Evolutionary conservation across 1,284 basidiomycete genomes (phyloP).

Genomic region (Leccinum subspadiceum): DNA sequence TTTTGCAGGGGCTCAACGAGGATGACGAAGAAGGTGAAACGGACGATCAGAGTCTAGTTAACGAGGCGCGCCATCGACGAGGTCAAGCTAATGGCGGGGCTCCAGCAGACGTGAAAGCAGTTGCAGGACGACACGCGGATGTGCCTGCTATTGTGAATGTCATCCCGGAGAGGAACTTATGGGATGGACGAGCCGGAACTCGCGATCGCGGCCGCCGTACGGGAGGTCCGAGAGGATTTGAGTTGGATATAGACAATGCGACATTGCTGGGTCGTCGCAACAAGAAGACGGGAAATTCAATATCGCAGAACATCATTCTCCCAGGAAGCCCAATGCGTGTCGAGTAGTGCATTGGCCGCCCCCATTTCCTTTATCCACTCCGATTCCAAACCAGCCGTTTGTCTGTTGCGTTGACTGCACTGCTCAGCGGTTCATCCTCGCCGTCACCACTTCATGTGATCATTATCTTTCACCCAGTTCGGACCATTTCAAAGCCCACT

Average conservation of each 20-base stretch:
- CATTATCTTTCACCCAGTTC: not conserved
- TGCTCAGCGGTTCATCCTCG: not conserved
- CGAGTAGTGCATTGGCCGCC: conserved; percentile 10
- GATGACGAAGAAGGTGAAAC: conserved; percentile 68
- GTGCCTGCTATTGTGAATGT: conserved; percentile 15
- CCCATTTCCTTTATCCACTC: not conserved
- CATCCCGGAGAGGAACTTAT: conserved; percentile 33
- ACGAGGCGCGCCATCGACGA: conserved; percentile 49
- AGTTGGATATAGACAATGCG: conserved; percentile 81
- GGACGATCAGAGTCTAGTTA: conserved; percentile 48
- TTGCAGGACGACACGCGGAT: conserved; percentile 39
- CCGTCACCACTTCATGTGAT: not conserved
- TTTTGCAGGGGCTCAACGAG: conserved; percentile 87
- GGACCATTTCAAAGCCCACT: not conserved
- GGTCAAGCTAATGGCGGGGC: conserved; percentile 35
- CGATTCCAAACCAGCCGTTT: not conserved
- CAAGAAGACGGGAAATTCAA: conserved; percentile 41
- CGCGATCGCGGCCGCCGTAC: conserved; percentile 55
- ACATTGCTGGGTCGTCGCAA: conserved; percentile 79
- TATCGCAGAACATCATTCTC: conserved; percentile 33
- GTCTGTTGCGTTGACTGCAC: not conserved
- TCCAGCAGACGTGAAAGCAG: conserved; percentile 35
- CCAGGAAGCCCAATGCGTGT: conserved; percentile 43
- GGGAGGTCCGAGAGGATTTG: conserved; percentile 51
- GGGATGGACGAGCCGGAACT: conserved; percentile 73